Conservation (phyloP, 345 rosid genomes). For the Hirschfeldia incana region DNA sequence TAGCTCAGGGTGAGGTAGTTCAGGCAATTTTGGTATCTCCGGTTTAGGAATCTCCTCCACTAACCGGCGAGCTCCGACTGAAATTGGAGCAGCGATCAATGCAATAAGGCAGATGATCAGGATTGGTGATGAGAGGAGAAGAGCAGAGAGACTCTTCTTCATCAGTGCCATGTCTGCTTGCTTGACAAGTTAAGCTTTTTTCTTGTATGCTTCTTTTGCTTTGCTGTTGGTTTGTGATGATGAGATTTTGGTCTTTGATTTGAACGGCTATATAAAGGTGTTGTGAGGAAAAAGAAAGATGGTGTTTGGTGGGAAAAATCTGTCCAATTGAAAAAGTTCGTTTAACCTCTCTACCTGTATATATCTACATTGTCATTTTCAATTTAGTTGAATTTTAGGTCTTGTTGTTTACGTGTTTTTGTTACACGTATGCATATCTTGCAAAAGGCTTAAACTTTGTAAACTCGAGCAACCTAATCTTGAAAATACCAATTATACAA, state of each 20-base stretch:
- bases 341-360: slow-evolving; percentile 40
- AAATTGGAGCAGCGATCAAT: slow-evolving; percentile 20
- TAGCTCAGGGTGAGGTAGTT: slow-evolving; percentile 37
- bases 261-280: slow-evolving; percentile 23
- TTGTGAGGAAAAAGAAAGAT: slow-evolving; percentile 10
- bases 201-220: slow-evolving; percentile 1
- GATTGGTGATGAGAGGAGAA: slow-evolving; percentile 29
- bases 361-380: slow-evolving; percentile 27
- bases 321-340: slow-evolving; percentile 16
- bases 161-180: slow-evolving; percentile 31
- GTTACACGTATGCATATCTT: slow-evolving; percentile 5
- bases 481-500: neutral
- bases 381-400: slow-evolving; percentile 30
- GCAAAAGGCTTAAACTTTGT: neutral
- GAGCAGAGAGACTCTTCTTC: slow-evolving; percentile 29
- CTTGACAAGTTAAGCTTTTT: slow-evolving; percentile 17
- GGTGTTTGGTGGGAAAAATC: slow-evolving; percentile 38
- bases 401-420: slow-evolving; percentile 12
- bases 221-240: slow-evolving; percentile 29
- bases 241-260: slow-evolving; percentile 21
- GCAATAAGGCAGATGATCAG: slow-evolving; percentile 27
- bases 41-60: slow-evolving; percentile 39
- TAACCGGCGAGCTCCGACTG: slow-evolving; percentile 33
- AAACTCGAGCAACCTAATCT: neutral
- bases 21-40: slow-evolving; percentile 37